phyloP scores from a whole-genome alignment of 306 rosid genomes.

The Oemleria cerasiformis region DNA sequence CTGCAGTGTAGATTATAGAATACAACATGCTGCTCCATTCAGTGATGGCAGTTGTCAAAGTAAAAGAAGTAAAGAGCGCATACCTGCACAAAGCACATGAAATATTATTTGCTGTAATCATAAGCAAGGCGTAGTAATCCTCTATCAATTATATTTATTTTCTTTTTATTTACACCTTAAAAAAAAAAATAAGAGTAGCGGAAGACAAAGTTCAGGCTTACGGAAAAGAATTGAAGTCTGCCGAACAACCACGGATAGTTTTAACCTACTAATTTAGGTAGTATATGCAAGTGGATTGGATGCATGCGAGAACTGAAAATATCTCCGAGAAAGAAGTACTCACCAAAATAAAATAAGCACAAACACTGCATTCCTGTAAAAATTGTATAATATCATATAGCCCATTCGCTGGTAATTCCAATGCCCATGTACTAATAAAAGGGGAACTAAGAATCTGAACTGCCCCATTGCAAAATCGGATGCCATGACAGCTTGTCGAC shows the following conservation, averaged over 20 bases:
- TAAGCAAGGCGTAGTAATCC: neutral
- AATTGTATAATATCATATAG: slow-evolving; percentile 90
- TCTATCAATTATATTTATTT: neutral
- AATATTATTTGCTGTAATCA: slow-evolving; percentile 2
- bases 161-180: neutral
- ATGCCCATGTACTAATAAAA: slow-evolving; percentile 89
- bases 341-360: slow-evolving; percentile 89
- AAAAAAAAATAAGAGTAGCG: neutral
- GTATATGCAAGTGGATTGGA: too few species aligned
- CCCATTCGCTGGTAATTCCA: slow-evolving; percentile 97
- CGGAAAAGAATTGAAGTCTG: slow-evolving; percentile 1
- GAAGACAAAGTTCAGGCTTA: neutral
- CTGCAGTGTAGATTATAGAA: slow-evolving; percentile 70
- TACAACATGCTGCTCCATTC: slow-evolving; percentile 89
- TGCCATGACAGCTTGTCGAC: slow-evolving; percentile 98
- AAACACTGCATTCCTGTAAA: slow-evolving; percentile 86
- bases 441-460: slow-evolving; percentile 89
- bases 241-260: slow-evolving; percentile 3
- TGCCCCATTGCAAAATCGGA: slow-evolving; percentile 99
- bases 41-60: slow-evolving; percentile 78
- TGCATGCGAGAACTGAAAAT: neutral
- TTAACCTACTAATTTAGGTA: neutral
- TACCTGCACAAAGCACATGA: slow-evolving; percentile 52
- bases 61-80: slow-evolving; percentile 66
- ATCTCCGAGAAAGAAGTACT: slow-evolving; percentile 32